These are phyloP conservation scores for Macroventuria anomochaeta DNA, from an alignment of 2,329 filamentous ascomycete genomes.

Conservation along the genomic window DNA sequence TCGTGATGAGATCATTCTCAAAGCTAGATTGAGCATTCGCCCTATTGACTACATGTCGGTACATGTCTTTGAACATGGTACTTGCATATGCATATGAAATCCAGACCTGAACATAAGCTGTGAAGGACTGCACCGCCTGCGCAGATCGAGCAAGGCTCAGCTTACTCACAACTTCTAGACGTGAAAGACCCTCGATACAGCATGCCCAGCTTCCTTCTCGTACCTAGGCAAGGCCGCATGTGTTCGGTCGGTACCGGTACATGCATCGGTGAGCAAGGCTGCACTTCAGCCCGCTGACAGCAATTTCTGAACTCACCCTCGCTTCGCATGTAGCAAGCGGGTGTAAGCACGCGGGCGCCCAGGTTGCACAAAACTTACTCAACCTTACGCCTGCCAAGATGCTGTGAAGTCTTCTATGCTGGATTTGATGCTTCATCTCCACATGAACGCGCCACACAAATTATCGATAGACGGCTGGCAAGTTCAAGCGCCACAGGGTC, in stretches of 20 bases:
- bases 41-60: neutral
- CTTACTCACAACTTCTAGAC: neutral
- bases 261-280: constrained; percentile 4
- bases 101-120: neutral
- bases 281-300: constrained; percentile 7
- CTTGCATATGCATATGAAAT: constrained; percentile 1
- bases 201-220: constrained; percentile 8
- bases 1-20: constrained; percentile 3
- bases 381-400: constrained; percentile 1
- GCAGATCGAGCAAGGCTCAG: constrained; percentile 7
- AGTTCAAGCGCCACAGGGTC: neutral
- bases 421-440: constrained; percentile 4
- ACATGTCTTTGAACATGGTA: neutral
- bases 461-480: neutral
- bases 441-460: neutral
- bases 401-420: neutral
- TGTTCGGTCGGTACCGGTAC: neutral
- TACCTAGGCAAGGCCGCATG: neutral
- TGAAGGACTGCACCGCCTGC: neutral
- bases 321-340: neutral
- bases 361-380: neutral
- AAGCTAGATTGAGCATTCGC: neutral
- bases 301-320: neutral
- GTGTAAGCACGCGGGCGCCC: constrained; percentile 2
- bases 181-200: neutral